Conservation (phyloP, 345 rosid genomes). For the Gossypioides kirkii region DNA sequence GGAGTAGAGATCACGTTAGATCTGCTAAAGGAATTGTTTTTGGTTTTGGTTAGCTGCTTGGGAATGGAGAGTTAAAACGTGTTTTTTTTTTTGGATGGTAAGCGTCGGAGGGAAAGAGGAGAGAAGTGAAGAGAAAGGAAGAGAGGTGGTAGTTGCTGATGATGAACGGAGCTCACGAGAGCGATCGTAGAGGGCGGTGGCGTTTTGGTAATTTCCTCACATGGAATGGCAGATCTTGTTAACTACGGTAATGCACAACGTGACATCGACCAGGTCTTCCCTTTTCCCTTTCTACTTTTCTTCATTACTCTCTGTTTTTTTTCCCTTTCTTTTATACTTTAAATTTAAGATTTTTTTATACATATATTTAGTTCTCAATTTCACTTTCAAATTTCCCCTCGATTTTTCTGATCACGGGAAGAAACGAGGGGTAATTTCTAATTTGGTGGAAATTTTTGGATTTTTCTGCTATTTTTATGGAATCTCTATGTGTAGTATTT, state of each 20-base stretch:
- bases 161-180: slow-evolving; percentile 83
- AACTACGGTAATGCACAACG: slow-evolving; percentile 84
- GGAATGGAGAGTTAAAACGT: background rate
- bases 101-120: slow-evolving; percentile 1
- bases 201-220: slow-evolving; percentile 58
- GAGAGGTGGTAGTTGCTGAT: slow-evolving; percentile 34
- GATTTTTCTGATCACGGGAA: background rate
- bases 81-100: slow-evolving; percentile 15
- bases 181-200: slow-evolving; percentile 76
- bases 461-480: background rate
- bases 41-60: slow-evolving; percentile 3
- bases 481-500: background rate
- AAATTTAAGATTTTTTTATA: background rate
- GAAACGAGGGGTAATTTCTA: background rate
- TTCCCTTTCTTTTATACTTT: background rate
- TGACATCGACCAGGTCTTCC: slow-evolving; percentile 73
- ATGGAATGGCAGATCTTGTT: slow-evolving; percentile 99
- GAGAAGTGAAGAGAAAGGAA: slow-evolving; percentile 10
- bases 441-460: background rate
- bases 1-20: slow-evolving; percentile 22
- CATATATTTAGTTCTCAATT: background rate
- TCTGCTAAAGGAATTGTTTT: slow-evolving; percentile 19
- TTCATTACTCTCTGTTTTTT: background rate
- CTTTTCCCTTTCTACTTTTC: slow-evolving; percentile 11
- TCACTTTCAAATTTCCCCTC: background rate